Evolutionary conservation across 352 stramenopile genomes (phyloP).

Genomic region (Globisporangium solare): DNA sequence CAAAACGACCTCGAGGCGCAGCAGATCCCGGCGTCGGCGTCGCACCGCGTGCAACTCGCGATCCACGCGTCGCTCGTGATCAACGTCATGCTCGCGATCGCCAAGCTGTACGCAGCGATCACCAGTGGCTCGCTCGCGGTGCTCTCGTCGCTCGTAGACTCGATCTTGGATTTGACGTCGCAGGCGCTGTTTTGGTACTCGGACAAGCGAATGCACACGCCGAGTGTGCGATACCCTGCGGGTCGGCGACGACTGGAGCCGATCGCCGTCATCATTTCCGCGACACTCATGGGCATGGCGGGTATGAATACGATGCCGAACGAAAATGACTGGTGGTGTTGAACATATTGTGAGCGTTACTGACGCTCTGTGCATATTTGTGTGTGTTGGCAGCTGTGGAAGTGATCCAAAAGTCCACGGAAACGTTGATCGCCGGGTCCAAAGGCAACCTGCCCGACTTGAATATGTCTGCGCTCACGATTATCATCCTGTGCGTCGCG

Average conservation of each 20-base stretch:
- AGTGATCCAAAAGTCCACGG: constrained; percentile 91
- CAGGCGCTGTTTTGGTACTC: constrained; percentile 93
- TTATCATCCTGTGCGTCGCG: constrained; percentile 60
- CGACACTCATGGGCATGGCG: constrained; percentile 96
- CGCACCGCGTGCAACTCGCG: constrained; percentile 55
- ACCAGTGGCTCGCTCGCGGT: constrained; percentile 90
- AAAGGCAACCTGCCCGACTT: constrained; percentile 60
- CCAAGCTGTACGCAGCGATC: constrained; percentile 75
- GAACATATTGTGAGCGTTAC: neutral
- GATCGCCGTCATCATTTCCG: constrained; percentile 94
- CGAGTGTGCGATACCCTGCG: constrained; percentile 91
- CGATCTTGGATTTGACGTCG: constrained; percentile 91
- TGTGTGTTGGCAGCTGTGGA: constrained; percentile 69
- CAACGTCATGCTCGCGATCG: constrained; percentile 67
- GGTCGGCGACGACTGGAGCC: constrained; percentile 91
- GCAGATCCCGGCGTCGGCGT: constrained; percentile 27
- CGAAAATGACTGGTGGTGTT: too few relatives aligned
- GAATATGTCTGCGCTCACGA: constrained; percentile 59
- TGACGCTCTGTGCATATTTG: neutral
- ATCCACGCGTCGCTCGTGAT: constrained; percentile 65
- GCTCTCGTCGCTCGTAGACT: constrained; percentile 93
- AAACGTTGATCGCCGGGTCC: constrained; percentile 72
- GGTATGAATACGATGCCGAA: too few relatives aligned
- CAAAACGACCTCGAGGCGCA: constrained; percentile 57
- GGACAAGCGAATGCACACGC: constrained; percentile 88